Base-by-base conservation (phyloP, 768 basidiomycete genomes). In the Amyloporia xantha region DNA sequence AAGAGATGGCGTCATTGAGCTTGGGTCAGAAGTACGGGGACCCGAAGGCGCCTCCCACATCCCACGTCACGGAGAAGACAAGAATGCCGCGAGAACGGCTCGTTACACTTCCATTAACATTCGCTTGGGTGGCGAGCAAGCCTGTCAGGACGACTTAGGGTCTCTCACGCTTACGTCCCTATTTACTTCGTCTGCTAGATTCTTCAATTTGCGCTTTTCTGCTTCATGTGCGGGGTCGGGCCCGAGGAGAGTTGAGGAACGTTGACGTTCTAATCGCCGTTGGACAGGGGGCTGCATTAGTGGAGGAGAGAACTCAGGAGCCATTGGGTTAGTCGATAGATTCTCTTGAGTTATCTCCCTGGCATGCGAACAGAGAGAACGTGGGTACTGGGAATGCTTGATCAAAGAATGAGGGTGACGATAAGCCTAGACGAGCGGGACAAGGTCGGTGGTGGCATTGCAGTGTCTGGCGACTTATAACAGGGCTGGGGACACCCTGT, bases 341-440 rank as follows among this genome's bases (percentile, higher is more conserved):
- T 1, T 44, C 3, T 27, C 47, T 62, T 67, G 55, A 62, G 66
- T 7, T 47, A 49, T 38, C 62, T 58, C 24, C 72, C 67, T 1
- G 62, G 68, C 1, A 66, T 66, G 7, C 76, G 71, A 21, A 79
- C 64, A 33, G 69, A 69, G n/a, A n/a, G 50, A 79, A 77, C 2
- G 79, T 70, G 0, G 69, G 60, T 28, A 67, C 59, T 1, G 76
- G 75, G 2, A 62, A 49, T 13, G 50, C 23, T 4, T 53, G 56
- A n/a, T 51, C 58, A 30, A 35, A 43, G 42, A 47, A 53, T 15
- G 56, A 51, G 0, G 41, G 55, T 43, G 52, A 54, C 44, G 44
- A 62, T 57, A 26, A 45, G 1, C 37, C 11, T 35, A 55, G 54
- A 23, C 48, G 69, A 54, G 50, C 62, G 59, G n/a, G 63, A 73